Percentiles rank a stretch among this genome's conserved stretches.
phyloP scores from a whole-genome alignment of 2,329 filamentous ascomycete species.

The Claviceps capensis region DNA sequence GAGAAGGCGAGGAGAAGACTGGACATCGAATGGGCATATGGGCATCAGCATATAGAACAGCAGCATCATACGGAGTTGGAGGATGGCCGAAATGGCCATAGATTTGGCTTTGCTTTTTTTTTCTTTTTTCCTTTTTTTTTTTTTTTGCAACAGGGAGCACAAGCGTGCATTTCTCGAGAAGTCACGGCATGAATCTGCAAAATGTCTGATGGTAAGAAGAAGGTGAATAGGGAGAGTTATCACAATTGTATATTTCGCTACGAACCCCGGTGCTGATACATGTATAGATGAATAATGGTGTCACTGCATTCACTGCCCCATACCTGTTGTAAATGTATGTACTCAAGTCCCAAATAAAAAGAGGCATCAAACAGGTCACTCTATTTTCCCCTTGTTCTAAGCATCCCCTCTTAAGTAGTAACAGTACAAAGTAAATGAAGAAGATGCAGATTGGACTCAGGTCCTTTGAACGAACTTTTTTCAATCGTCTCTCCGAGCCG shows the following conservation, averaged over 20 bases:
- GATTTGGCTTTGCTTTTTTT: no score
- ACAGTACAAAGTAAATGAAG: constrained; percentile 17
- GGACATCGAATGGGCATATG: no score
- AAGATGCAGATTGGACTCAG: background rate
- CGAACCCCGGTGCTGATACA: no score
- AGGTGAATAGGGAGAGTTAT: no score
- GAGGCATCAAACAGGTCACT: background rate
- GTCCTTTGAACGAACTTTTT: background rate
- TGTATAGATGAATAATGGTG: no score
- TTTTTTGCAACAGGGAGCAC: background rate
- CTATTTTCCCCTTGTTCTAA: background rate
- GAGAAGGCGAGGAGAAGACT: background rate
- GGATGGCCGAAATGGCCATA: background rate
- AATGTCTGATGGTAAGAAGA: no score
- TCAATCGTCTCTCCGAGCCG: background rate
- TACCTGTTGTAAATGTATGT: background rate
- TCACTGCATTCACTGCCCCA: background rate
- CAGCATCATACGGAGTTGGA: background rate
- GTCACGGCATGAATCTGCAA: no score
- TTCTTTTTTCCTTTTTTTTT: no score
- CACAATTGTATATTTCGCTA: no score
- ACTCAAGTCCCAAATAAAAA: background rate
- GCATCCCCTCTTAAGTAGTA: constrained; percentile 17
- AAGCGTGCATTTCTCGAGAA: background rate
- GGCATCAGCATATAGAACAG: background rate